Base-by-base conservation (phyloP, 495 filamentous ascomycete genomes). In the Aspergillus coremiiformis region DNA sequence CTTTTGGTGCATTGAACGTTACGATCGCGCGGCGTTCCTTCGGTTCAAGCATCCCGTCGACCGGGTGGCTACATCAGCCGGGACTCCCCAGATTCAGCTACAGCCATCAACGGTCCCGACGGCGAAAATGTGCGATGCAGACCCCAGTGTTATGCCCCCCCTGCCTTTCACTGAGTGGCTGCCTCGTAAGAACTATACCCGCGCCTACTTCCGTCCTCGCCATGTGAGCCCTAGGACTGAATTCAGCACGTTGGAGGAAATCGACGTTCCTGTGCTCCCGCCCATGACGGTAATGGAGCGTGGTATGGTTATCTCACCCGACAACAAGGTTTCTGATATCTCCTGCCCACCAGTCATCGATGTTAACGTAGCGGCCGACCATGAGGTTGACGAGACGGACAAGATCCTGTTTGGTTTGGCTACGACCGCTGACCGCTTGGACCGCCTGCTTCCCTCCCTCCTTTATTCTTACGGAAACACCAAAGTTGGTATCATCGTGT, bases 351-450 rank as follows among this genome's bases (percentile, higher is more conserved):
- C 70, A 21, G 63, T 73, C 43, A 69, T 77, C 39, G 67, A 76
- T 23, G 69, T 79, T 17, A 63, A 76, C 49, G 70, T 73, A 7
- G 68, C 67, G 10, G 61, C 65, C 23, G 67, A 74, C 51, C 57
- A 71, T 35, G 65, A 72, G 48, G 66, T 72, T 21, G 74, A 78
- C 10, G 76, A 75, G 54, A 75, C 76, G 21, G 72, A 74, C 23
- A 75, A 78, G 61, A 55, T 77, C 17, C 60, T 79, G 14, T 78
- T 79, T 44, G 76, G 76, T 53, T 52, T 79, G 52, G 70, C 73
- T 12, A 78, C 76, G n/a, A 75, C 75, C 3, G 67, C 76, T 8
- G 70, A 73, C 44, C 70, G 75, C 55, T 63, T 79, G 33, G 74
- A 78, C 49, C 72, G 68, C 35, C 56, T 75, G 39, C 67, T 78